Evolutionary conservation across 257 asterid species (phyloP), one percentile per base, ranked within the genome.

Genomic region (Solanum phureja): DNA sequence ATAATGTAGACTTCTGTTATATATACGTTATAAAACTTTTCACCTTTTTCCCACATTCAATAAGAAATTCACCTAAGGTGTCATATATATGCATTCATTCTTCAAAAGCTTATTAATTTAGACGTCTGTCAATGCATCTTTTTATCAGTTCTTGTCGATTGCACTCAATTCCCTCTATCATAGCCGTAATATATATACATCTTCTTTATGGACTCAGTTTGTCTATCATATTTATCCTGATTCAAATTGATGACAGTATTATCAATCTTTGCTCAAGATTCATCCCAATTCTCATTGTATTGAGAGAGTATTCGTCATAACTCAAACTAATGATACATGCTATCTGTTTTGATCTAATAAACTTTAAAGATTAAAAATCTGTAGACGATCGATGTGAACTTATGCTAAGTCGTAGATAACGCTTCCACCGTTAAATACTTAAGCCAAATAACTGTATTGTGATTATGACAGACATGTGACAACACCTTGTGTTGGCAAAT

Each of bases 141-240:
- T 66, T 27, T 66, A 66, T 12, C 0, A 3, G 0, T 3, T 66
- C 16, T 66, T 27, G 6, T 12, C 21, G 1, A 0, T 24, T 5
- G 1, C 8, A 11, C 16, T 4, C 72, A 8, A 8, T 27, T 13
- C 0, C 34, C 19, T 66, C 1, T 29, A 0, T 66, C 31, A 42
- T 42, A 42, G 4, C 10, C 4, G 13, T 10, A 4, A 10, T 40
- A 0, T 8, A 60, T 60, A 35, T 35, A 35, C 37, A 35, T 35
- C 1, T 35, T 35, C 37, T 35, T 35, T 35, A 35, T 35, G 37
- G 37, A 35, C 34, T 33, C 34, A 33, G 4, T 33, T 33, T 33
- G 34, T 33, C 34, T 35, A 35, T 35, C 38, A 35, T 35, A 35
- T 1, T 35, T 35, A 6, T 35, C 38, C 7, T 6, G 38, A 35